These are phyloP conservation scores for Nicotiana obtusifolia DNA, from an alignment of 257 asterid species.

Conservation along the genomic window DNA sequence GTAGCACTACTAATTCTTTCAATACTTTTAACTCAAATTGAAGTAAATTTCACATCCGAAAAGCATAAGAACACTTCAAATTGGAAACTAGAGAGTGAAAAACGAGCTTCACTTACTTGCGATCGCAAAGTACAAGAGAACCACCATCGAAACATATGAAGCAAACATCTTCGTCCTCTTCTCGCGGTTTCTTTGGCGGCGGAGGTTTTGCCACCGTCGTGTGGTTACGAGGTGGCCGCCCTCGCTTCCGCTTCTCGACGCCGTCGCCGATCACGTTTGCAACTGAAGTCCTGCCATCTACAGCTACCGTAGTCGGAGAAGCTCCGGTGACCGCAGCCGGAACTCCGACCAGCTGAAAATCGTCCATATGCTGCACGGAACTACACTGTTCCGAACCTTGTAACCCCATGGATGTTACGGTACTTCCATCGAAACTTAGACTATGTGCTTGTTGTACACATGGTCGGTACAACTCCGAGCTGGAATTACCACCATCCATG, in stretches of 20 bases:
- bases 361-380: constrained; percentile 21
- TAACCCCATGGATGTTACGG: constrained; percentile 18
- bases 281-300: constrained; percentile 8
- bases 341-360: constrained; percentile 21
- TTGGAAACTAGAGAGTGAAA: not conserved
- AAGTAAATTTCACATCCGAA: not conserved
- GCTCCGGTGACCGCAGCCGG: constrained; percentile 20
- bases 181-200: constrained; percentile 26
- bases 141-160: constrained; percentile 98
- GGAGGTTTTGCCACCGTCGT: constrained; percentile 35
- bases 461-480: constrained; percentile 14
- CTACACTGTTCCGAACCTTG: constrained; percentile 18
- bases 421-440: constrained; percentile 37
- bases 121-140: constrained; percentile 84
- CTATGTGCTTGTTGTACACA: constrained; percentile 39
- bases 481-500: constrained; percentile 24
- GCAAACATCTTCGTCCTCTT: constrained; percentile 88
- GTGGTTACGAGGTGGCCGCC: constrained; percentile 57
- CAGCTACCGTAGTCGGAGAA: constrained; percentile 12
- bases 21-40: not conserved
- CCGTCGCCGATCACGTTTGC: constrained; percentile 23
- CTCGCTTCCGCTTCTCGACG: constrained; percentile 56
- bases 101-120: constrained; percentile 53
- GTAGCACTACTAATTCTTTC: not conserved
- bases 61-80: constrained; percentile 1